A percentile compares a stretch with the other conserved stretches of the same genome.
phyloP scores from a whole-genome alignment of 352 stramenopile species.

The Elongisporangium anandrum region DNA sequence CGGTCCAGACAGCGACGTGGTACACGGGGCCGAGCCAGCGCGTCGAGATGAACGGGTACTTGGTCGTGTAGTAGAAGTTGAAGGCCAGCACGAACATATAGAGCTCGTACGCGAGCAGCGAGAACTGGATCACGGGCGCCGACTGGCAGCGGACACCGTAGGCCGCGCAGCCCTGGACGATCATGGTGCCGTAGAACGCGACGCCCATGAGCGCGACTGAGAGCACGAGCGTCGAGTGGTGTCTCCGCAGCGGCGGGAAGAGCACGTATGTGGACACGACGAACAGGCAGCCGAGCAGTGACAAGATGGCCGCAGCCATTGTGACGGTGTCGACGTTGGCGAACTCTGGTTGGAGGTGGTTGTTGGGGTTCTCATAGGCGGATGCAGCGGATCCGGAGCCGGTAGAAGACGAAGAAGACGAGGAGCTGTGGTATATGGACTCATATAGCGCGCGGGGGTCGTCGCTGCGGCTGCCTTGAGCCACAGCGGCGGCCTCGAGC shows the following conservation, averaged over 20 bases:
- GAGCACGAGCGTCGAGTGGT: slow-evolving; percentile 72
- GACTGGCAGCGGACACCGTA: slow-evolving; percentile 61
- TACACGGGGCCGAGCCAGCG: slow-evolving; percentile 65
- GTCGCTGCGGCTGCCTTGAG: not conserved
- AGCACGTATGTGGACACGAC: slow-evolving; percentile 77
- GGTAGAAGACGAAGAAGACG: not conserved
- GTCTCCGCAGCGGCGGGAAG: slow-evolving; percentile 76
- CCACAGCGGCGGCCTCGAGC: not conserved
- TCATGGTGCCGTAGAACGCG: slow-evolving; percentile 69
- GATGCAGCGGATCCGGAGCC: not conserved
- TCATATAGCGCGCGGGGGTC: not conserved
- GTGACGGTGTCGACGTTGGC: slow-evolving; percentile 44
- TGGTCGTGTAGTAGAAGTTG: slow-evolving; percentile 86
- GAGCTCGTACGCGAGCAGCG: slow-evolving; percentile 73
- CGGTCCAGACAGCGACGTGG: slow-evolving; percentile 60
- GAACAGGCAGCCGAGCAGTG: slow-evolving; percentile 68
- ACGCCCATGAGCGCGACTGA: slow-evolving; percentile 82
- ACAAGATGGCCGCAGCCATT: slow-evolving; percentile 58
- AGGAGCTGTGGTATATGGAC: not conserved
- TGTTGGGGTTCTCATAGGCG: not conserved
- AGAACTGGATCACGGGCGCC: slow-evolving; percentile 59
- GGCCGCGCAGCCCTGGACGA: slow-evolving; percentile 37
- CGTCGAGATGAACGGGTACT: slow-evolving; percentile 81
- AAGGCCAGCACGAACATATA: slow-evolving; percentile 86
- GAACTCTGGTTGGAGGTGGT: slow-evolving; percentile 44